Evolutionary conservation across 257 asterid species (phyloP), one percentile per base, ranked within the genome.

Genomic region (Ligustrum vulgare): DNA sequence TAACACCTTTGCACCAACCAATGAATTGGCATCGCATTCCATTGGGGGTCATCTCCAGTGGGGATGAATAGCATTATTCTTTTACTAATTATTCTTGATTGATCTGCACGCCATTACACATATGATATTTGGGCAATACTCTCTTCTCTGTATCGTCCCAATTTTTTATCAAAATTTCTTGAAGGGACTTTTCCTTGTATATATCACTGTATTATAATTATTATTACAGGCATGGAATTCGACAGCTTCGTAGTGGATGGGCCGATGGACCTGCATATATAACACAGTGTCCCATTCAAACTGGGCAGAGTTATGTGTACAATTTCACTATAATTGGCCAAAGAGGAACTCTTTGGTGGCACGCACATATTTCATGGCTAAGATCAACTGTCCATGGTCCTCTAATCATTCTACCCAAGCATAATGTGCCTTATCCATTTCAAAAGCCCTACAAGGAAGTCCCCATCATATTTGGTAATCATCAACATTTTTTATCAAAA

Each of bases 301-400:
- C 32, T 20, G 31, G 64, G 64, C 64, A 56, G 64, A 56, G 64
- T 56, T 56, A 56, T 56, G 28, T 56, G 64, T 56, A 56, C 32
- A 56, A 56, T 56, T 56, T n/a, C 64, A 56, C 64, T 2, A 56
- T 56, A 56, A 56, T 8, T 56, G 64, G 64, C 12, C 64, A 56
- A 56, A 56, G 64, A 12, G 64, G 64, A 56, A 56, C 64, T 32
- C 64, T 56, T 56, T 56, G 64, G 64, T 56, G 64, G 64, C 64
- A 56, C 9, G 64, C 64, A n/a, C 64, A 56, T 56, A 56, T 56
- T 56, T 56, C 64, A 20, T 56, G 64, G 64, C 64, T 56, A 56
- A 56, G 64, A 56, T 56, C 64, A 56, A 56, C 64, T 56, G 31
- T 56, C 22, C 8, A 56, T 20, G 64, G 64, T 56, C 64, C 64